Conservation (phyloP, 2,329 filamentous ascomycete genomes). For the Fusarium nurragi region DNA sequence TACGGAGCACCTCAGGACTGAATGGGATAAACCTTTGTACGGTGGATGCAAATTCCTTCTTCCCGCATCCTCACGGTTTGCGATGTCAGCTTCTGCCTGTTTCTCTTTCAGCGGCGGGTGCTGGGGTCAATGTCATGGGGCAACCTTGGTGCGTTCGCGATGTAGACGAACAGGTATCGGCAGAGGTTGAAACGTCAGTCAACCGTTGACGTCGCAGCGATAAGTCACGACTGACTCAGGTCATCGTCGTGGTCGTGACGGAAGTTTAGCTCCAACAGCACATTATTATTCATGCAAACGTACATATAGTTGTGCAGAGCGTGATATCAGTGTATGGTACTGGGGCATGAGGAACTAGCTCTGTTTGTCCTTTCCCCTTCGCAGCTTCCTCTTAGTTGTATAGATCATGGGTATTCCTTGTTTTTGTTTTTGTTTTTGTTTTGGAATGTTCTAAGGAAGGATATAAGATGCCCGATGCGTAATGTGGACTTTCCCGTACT, state of each 20-base stretch:
- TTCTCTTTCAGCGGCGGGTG: slow-evolving; percentile 24
- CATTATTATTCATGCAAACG: too few relatives aligned
- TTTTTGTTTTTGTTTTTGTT: too few relatives aligned
- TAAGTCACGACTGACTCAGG: background rate
- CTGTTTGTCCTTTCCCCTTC: background rate
- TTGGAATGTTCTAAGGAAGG: slow-evolving; percentile 8
- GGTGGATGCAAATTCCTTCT: slow-evolving; percentile 33
- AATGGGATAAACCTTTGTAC: slow-evolving; percentile 31
- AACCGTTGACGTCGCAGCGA: slow-evolving; percentile 9
- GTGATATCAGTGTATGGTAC: background rate
- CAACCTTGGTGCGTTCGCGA: slow-evolving; percentile 12
- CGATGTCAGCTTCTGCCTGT: slow-evolving; percentile 30
- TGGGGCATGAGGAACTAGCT: background rate
- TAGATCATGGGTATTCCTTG: slow-evolving; percentile 7
- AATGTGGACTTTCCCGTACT: background rate
- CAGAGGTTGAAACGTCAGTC: slow-evolving; percentile 1
- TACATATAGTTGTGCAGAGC: background rate
- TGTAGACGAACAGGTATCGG: slow-evolving; percentile 3
- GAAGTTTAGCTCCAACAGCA: slow-evolving; percentile 9
- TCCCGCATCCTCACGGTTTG: slow-evolving; percentile 25
- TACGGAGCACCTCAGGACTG: slow-evolving; percentile 2
- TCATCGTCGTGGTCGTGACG: background rate
- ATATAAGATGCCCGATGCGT: slow-evolving; percentile 1
- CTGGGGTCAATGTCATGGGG: slow-evolving; percentile 17
- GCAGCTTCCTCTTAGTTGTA: background rate